phyloP scores from a whole-genome alignment of 1,139 yeast genomes.

The Protomyces arabidopsidicola region DNA sequence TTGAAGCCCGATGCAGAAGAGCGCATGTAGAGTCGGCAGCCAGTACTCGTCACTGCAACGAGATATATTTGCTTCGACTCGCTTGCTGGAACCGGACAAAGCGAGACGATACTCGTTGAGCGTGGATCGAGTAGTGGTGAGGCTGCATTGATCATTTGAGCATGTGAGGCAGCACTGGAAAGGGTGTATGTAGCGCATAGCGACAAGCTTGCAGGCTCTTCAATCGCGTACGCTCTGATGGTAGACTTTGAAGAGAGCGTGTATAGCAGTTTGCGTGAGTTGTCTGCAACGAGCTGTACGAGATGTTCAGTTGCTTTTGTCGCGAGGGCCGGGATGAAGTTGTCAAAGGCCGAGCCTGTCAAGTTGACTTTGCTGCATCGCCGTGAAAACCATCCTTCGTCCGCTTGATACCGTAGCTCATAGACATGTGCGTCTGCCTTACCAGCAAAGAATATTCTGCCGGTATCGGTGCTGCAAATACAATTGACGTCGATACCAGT shows the following conservation, averaged over 20 bases:
- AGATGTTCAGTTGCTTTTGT: constrained; percentile 50
- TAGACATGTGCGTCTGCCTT: constrained; percentile 77
- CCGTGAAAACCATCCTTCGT: constrained; percentile 82
- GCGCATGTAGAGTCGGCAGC: constrained; percentile 63
- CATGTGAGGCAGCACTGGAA: constrained; percentile 38
- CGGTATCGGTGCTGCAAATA: constrained; percentile 59
- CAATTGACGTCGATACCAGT: constrained; percentile 72
- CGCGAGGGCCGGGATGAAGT: constrained; percentile 31
- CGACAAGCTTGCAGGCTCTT: constrained; percentile 6
- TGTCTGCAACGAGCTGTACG: constrained; percentile 65
- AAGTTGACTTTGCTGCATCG: constrained; percentile 74
- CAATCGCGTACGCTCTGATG: constrained; percentile 70
- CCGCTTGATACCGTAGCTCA: constrained; percentile 80
- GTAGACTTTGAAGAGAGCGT: constrained; percentile 77
- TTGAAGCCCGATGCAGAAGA: constrained; percentile 37
- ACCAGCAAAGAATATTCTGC: constrained; percentile 82
- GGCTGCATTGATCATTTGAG: constrained; percentile 40
- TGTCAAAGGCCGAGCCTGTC: constrained; percentile 35
- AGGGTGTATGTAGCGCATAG: constrained; percentile 41
- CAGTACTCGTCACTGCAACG: constrained; percentile 80
- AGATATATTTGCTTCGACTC: constrained; percentile 72
- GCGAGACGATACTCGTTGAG: constrained; percentile 47
- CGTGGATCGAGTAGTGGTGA: constrained; percentile 39
- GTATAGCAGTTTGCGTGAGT: constrained; percentile 69
- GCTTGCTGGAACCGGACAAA: constrained; percentile 55